phyloP scores from a whole-genome alignment of 139 green algal species.

The Micractinium conductrix region DNA sequence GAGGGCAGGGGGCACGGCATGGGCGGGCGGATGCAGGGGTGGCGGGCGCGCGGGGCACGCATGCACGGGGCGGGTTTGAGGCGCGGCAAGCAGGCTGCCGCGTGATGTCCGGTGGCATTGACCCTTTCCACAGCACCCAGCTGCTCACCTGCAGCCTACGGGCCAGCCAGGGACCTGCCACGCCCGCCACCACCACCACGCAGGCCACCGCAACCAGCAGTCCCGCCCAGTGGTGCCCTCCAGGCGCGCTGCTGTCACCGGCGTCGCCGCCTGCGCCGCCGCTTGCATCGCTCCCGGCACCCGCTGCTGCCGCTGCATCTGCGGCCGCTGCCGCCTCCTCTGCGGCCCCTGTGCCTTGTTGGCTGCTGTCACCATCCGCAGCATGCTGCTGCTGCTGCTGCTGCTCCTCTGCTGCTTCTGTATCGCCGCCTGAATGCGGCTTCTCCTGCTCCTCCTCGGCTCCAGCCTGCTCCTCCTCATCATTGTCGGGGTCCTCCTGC shows the following conservation, averaged over 20 bases:
- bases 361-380: neutral
- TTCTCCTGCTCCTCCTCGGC: neutral
- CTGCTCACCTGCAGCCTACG: neutral
- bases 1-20: neutral
- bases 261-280: neutral
- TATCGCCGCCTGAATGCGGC: too few relatives aligned
- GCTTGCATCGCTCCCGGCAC: neutral
- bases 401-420: neutral
- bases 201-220: neutral
- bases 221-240: neutral
- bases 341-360: neutral
- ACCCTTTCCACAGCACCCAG: neutral
- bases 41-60: too few relatives aligned
- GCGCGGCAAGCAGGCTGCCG: neutral
- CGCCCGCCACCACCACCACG: neutral
- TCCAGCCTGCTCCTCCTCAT: neutral
- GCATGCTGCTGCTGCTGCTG: neutral
- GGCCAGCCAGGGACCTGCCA: neutral
- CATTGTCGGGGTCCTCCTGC: neutral
- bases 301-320: neutral
- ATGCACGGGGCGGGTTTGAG: neutral
- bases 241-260: neutral
- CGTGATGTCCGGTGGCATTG: too few relatives aligned
- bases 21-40: neutral
- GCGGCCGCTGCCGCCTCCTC: neutral